phyloP scores from a whole-genome alignment of 495 filamentous ascomycete species.

The Xylaria intraflava region DNA sequence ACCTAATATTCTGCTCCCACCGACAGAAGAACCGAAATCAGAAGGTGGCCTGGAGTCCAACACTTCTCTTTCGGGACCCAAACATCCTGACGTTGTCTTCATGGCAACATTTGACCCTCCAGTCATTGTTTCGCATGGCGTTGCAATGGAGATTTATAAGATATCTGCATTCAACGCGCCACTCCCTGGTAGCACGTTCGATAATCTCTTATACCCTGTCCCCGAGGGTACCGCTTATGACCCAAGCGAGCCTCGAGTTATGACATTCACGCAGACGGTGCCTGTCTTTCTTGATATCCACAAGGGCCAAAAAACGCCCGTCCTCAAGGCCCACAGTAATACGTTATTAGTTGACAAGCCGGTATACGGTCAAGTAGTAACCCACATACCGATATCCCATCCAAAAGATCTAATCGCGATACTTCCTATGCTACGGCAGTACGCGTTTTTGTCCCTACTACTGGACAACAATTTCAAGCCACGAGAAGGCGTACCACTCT shows the following conservation, averaged over 20 bases:
- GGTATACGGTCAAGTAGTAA: slow-evolving; percentile 60
- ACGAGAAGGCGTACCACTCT: slow-evolving; percentile 11
- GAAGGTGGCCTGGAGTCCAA: slow-evolving; percentile 29
- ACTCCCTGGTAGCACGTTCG: slow-evolving; percentile 51
- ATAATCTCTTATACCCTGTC: slow-evolving; percentile 56
- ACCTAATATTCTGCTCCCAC: slow-evolving; percentile 37
- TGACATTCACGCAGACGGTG: slow-evolving; percentile 30
- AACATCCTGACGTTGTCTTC: slow-evolving; percentile 72
- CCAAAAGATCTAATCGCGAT: slow-evolving; percentile 76
- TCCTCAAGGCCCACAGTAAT: slow-evolving; percentile 53
- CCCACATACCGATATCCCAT: slow-evolving; percentile 75
- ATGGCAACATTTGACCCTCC: slow-evolving; percentile 79
- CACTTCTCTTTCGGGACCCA: slow-evolving; percentile 31
- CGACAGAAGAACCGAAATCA: slow-evolving; percentile 31
- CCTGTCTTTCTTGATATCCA: slow-evolving; percentile 15
- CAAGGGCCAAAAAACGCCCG: slow-evolving; percentile 31
- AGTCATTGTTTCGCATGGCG: slow-evolving; percentile 60
- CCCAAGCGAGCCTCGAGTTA: slow-evolving; percentile 33
- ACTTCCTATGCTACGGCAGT: slow-evolving; percentile 70
- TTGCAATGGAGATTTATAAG: slow-evolving; percentile 61
- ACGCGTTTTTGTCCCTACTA: slow-evolving; percentile 58
- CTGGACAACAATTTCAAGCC: slow-evolving; percentile 54
- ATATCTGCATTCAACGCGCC: slow-evolving; percentile 56
- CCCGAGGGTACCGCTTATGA: slow-evolving; percentile 28
- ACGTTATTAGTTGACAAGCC: slow-evolving; percentile 64